A percentile compares a stretch with the other conserved stretches of the same genome.
Evolutionary conservation across 2,329 filamentous ascomycete genomes (phyloP).

Genomic region (Aspergillus awamori): DNA sequence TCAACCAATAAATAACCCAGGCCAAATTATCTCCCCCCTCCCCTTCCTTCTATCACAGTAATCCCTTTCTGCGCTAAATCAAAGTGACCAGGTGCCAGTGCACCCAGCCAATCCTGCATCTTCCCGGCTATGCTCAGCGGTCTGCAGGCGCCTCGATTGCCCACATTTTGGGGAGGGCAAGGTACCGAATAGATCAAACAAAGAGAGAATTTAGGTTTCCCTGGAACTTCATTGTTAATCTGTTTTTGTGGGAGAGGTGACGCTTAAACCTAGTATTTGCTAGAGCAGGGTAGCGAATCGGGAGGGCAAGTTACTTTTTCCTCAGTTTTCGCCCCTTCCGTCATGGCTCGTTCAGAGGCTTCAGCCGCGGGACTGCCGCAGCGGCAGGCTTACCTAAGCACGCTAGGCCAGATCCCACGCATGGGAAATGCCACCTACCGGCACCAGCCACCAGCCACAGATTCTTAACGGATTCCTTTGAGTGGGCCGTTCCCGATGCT

Average conservation of each 20-base stretch:
- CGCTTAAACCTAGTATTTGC: not conserved
- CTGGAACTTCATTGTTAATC: constrained; percentile 1
- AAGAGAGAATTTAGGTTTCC: not conserved
- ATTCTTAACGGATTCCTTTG: constrained; percentile 26
- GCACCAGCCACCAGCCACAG: constrained; percentile 20
- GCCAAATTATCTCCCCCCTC: constrained; percentile 3
- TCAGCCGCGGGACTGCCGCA: constrained; percentile 9
- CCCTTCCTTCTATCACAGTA: constrained; percentile 2
- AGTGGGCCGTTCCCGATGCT: constrained; percentile 29
- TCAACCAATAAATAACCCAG: constrained; percentile 12
- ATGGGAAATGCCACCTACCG: constrained; percentile 1
- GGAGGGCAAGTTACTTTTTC: not conserved
- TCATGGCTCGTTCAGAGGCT: constrained; percentile 22
- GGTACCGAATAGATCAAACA: not conserved
- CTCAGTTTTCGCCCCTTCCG: constrained; percentile 20
- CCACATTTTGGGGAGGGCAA: not conserved
- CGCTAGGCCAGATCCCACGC: constrained; percentile 14
- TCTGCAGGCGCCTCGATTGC: constrained; percentile 17
- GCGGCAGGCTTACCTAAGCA: constrained; percentile 19
- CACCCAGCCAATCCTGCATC: constrained; percentile 23
- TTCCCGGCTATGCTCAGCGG: constrained; percentile 19
- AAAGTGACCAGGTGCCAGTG: constrained; percentile 15
- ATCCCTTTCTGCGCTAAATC: constrained; percentile 12
- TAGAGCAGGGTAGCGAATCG: not conserved
- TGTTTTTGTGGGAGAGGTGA: not conserved